phyloP scores from a whole-genome alignment of 1,139 yeast species.

The Nadsonia starkeyi-henricii region DNA sequence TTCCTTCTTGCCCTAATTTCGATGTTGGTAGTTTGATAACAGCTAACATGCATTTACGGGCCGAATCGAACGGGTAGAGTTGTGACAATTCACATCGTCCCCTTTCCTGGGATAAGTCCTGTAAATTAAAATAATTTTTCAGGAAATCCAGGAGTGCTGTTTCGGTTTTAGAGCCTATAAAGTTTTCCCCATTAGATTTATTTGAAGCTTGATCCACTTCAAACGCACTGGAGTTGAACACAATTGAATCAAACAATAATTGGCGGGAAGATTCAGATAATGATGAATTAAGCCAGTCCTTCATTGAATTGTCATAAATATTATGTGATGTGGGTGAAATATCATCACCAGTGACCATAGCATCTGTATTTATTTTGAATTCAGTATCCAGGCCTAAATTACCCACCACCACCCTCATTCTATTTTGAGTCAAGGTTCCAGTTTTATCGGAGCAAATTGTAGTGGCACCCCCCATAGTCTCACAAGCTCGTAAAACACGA shows the following conservation, averaged over 20 bases:
- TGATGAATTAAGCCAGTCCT: constrained; percentile 10
- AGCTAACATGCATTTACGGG: constrained; percentile 85
- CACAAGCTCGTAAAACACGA: constrained; percentile 87
- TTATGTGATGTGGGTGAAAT: no score
- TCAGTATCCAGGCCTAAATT: constrained; percentile 37
- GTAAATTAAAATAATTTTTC: constrained; percentile 37
- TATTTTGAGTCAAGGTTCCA: constrained; percentile 87
- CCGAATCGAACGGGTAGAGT: constrained; percentile 80
- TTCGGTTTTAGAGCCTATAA: constrained; percentile 88
- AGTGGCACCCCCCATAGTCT: constrained; percentile 98
- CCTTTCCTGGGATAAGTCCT: constrained; percentile 28
- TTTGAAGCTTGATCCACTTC: constrained; percentile 35
- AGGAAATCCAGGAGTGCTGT: constrained; percentile 72
- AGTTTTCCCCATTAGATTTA: constrained; percentile 29
- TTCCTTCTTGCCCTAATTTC: constrained; percentile 1
- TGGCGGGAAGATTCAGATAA: constrained; percentile 23
- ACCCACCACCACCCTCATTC: constrained; percentile 79
- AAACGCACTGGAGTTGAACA: constrained; percentile 80
- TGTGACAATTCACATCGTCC: constrained; percentile 38
- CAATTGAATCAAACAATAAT: constrained; percentile 45
- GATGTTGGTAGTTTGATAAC: constrained; percentile 31
- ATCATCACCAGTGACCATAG: not conserved
- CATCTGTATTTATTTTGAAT: constrained; percentile 11
- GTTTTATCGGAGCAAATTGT: constrained; percentile 95
- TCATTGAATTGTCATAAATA: no score